phyloP scores from a whole-genome alignment of 1,139 yeast species.

The Hansenula lynferdii region DNA sequence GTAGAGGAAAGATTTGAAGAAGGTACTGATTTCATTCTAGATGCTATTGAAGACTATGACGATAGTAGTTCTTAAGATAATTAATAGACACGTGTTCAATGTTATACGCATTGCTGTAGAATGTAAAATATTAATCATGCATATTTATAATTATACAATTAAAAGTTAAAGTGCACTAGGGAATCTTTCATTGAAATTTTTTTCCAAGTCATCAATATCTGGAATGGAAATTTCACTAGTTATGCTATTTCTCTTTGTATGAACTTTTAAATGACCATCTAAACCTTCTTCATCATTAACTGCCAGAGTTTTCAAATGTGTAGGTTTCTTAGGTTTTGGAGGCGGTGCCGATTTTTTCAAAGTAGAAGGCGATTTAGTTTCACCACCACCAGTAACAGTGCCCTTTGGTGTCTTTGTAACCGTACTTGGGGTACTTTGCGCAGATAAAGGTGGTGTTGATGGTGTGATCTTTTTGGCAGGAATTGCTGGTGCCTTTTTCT shows the following conservation, averaged over 20 bases:
- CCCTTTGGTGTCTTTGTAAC: constrained; percentile 17
- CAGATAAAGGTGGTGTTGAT: constrained; percentile 22
- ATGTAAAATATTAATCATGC: no score
- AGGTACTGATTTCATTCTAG: constrained; percentile 76
- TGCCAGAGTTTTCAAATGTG: constrained; percentile 35
- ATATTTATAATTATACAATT: no score
- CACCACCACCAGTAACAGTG: not conserved
- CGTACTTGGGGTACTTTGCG: constrained; percentile 27
- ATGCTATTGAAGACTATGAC: constrained; percentile 47
- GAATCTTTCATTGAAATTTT: constrained; percentile 46
- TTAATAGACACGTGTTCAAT: no score
- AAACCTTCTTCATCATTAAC: constrained; percentile 1
- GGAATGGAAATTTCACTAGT: constrained; percentile 44
- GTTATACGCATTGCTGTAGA: no score
- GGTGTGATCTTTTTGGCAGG: constrained; percentile 8
- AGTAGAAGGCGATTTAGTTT: constrained; percentile 9
- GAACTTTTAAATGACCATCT: no score
- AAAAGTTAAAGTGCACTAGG: constrained; percentile 46
- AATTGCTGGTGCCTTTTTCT: constrained; percentile 11
- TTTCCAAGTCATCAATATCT: constrained; percentile 53
- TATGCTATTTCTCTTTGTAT: constrained; percentile 30
- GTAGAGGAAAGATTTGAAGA: constrained; percentile 82
- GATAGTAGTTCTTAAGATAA: constrained; percentile 14
- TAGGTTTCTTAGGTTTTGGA: constrained; percentile 60
- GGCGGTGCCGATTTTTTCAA: constrained; percentile 36